These are phyloP conservation scores for Nakazawaea holstii DNA, from an alignment of 805 yeast species.

Conservation along the genomic window DNA sequence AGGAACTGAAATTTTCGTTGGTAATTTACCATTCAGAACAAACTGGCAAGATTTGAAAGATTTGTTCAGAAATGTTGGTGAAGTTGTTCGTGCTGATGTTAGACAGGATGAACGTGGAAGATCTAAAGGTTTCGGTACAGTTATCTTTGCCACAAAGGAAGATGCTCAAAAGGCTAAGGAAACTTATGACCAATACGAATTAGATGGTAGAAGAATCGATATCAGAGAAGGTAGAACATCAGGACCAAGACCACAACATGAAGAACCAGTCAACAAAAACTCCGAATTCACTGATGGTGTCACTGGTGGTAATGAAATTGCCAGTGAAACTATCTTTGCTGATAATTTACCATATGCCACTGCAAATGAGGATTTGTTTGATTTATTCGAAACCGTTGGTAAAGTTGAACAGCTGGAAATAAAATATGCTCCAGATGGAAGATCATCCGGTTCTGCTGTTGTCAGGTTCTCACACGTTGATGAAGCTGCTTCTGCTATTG, in stretches of 20 bases:
- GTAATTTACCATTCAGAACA: conserved; percentile 76
- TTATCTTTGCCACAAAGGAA: conserved; percentile 57
- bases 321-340: conserved; percentile 59
- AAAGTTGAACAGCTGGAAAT: conserved; percentile 72
- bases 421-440: conserved; percentile 53
- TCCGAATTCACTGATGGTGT: conserved; percentile 65
- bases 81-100: conserved; percentile 78
- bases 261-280: conserved; percentile 25
- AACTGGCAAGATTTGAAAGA: conserved; percentile 86
- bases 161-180: conserved; percentile 71
- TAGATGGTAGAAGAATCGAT: conserved; percentile 74
- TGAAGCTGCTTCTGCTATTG: conserved; percentile 69
- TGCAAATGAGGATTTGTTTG: conserved; percentile 76
- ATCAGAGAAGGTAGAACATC: conserved; percentile 65
- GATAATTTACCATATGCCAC: conserved; percentile 86
- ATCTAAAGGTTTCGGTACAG: conserved; percentile 85
- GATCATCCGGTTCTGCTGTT: conserved; percentile 81
- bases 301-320: conserved; percentile 47
- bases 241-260: conserved; percentile 11
- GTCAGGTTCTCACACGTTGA: conserved; percentile 65
- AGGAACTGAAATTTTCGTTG: conserved; percentile 61
- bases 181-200: conserved; percentile 58
- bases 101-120: conserved; percentile 61
- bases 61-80: conserved; percentile 72
- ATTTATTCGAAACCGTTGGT: conserved; percentile 82